phyloP scores from a whole-genome alignment of 768 basidiomycete genomes.

The Pluteus cervinus region DNA sequence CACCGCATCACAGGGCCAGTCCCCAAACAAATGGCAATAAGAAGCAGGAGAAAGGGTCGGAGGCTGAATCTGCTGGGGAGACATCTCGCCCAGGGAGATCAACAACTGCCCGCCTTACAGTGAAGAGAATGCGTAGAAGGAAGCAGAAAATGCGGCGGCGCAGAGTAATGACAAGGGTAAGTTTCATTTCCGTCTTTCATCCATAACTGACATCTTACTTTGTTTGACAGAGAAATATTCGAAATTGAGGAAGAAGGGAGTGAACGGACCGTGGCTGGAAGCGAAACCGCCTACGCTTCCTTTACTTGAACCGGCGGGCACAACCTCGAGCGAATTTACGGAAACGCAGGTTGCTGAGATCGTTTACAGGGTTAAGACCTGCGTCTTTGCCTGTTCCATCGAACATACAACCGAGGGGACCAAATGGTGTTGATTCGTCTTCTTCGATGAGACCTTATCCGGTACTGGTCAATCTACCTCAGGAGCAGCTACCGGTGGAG shows the following conservation, averaged over 20 bases:
- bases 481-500: slow-evolving; percentile 6
- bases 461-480: neutral
- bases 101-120: slow-evolving; percentile 19
- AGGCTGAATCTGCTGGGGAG: slow-evolving; percentile 3
- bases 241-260: slow-evolving; percentile 53
- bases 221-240: slow-evolving; percentile 52
- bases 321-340: slow-evolving; percentile 27
- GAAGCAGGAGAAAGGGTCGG: slow-evolving; percentile 12
- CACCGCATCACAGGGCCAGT: slow-evolving; percentile 11
- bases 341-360: slow-evolving; percentile 40
- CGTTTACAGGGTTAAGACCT: slow-evolving; percentile 57
- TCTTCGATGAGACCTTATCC: slow-evolving; percentile 23
- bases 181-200: slow-evolving; percentile 9
- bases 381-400: slow-evolving; percentile 66
- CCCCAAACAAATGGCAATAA: slow-evolving; percentile 15
- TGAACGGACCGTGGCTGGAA: slow-evolving; percentile 24
- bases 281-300: slow-evolving; percentile 31
- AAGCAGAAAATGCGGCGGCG: slow-evolving; percentile 20
- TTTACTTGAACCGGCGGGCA: slow-evolving; percentile 32
- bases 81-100: slow-evolving; percentile 4
- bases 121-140: slow-evolving; percentile 25
- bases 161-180: slow-evolving; percentile 32
- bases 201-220: slow-evolving; percentile 6
- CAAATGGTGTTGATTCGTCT: slow-evolving; percentile 31
- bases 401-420: slow-evolving; percentile 40